A percentile compares a stretch with the other conserved stretches of the same genome.
phyloP scores from a whole-genome alignment of 345 rosid genomes.

The Salix koriyanagi region DNA sequence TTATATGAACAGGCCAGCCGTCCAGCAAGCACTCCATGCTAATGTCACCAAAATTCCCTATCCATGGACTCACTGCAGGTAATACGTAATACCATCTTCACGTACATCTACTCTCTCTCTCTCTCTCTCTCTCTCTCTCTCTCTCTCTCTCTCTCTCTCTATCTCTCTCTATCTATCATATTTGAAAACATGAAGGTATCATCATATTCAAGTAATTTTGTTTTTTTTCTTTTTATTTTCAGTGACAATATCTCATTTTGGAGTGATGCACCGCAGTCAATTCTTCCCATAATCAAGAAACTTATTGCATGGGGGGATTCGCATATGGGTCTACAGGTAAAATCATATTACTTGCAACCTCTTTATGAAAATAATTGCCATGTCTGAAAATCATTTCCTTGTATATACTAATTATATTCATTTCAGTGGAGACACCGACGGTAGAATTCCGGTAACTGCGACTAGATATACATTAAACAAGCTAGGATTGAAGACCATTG shows the following conservation, averaged over 20 bases:
- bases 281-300: conserved; percentile 64
- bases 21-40: conserved; percentile 6
- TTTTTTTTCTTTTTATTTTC: background rate
- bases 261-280: conserved; percentile 59
- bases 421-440: conserved; percentile 83
- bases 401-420: too few species aligned
- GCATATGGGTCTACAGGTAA: conserved; percentile 76
- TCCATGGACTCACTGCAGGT: conserved; percentile 87
- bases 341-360: too few species aligned
- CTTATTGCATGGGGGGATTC: conserved; percentile 64
- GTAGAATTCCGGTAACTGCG: conserved; percentile 74
- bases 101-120: too few species aligned
- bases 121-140: too few species aligned
- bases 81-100: background rate
- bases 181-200: too few species aligned
- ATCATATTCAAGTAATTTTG: too few species aligned
- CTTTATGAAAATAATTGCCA: too few species aligned
- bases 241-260: conserved; percentile 45
- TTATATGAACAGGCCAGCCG: conserved; percentile 69
- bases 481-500: conserved; percentile 51
- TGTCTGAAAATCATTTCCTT: too few species aligned
- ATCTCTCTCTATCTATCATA: too few species aligned
- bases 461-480: conserved; percentile 65
- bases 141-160: too few species aligned
- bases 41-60: conserved; percentile 56